phyloP scores from a whole-genome alignment of 2,329 filamentous ascomycete genomes.

The Hypoxylon rubiginosum region DNA sequence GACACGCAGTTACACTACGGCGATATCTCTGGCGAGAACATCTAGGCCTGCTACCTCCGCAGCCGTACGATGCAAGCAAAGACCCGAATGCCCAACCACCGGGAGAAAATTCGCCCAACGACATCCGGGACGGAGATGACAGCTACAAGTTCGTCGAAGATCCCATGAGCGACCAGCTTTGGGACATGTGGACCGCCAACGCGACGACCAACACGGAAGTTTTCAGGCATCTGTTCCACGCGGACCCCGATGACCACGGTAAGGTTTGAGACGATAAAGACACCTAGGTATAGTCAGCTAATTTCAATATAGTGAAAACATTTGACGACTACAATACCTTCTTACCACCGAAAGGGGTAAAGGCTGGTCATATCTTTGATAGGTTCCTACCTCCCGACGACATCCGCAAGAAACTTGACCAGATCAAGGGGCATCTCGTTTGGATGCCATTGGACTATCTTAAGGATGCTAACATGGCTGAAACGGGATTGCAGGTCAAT shows the following conservation, averaged over 20 bases:
- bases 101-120: conserved; percentile 73
- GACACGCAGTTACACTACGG: conserved; percentile 84
- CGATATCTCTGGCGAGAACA: conserved; percentile 92
- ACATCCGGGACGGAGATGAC: conserved; percentile 71
- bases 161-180: conserved; percentile 75
- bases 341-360: conserved; percentile 76
- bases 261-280: conserved; percentile 47
- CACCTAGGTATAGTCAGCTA: conserved; percentile 6
- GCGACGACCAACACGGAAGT: conserved; percentile 80
- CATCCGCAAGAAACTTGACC: conserved; percentile 79
- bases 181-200: conserved; percentile 75
- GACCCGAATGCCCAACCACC: conserved; percentile 83
- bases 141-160: conserved; percentile 77
- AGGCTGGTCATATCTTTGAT: conserved; percentile 89
- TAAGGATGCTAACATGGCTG: conserved; percentile 87
- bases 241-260: conserved; percentile 90
- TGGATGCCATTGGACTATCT: conserved; percentile 96
- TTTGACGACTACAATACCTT: conserved; percentile 93
- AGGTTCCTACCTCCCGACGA: conserved; percentile 79
- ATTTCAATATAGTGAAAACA: conserved; percentile 74
- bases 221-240: conserved; percentile 85
- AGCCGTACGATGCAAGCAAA: conserved; percentile 74
- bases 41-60: conserved; percentile 81
- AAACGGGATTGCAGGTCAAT: conserved; percentile 89
- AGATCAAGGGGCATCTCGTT: conserved; percentile 89